A percentile compares a stretch with the other conserved stretches of the same genome.
phyloP scores from a whole-genome alignment of 768 basidiomycete genomes.

The Mrakia frigida region DNA sequence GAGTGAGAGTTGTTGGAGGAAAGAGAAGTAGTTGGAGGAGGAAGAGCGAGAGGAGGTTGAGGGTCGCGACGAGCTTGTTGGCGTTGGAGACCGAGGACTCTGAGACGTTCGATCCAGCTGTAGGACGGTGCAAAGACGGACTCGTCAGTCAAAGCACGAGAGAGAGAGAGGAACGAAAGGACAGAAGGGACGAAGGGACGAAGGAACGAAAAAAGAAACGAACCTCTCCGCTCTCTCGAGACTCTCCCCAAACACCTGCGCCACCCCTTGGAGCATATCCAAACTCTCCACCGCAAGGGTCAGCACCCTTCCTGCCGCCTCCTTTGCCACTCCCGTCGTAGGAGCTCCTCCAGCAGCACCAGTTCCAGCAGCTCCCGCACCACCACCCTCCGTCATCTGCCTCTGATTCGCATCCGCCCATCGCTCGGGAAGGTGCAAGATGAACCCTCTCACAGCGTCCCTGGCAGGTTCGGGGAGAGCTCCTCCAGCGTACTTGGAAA shows the following conservation, averaged over 20 bases:
- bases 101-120: conserved; percentile 78
- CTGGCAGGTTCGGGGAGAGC: conserved; percentile 64
- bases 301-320: conserved; percentile 73
- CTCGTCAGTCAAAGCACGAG: too few relatives aligned
- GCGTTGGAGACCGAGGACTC: conserved; percentile 69
- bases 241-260: conserved; percentile 79
- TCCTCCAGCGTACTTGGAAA: conserved; percentile 76
- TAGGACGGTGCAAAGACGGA: too few relatives aligned
- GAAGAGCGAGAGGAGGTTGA: neutral
- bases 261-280: conserved; percentile 86
- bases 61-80: conserved; percentile 7
- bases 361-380: neutral
- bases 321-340: conserved; percentile 53
- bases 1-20: neutral
- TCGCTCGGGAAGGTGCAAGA: conserved; percentile 71
- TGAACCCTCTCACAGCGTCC: conserved; percentile 59
- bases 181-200: neutral
- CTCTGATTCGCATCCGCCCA: conserved; percentile 60
- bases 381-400: conserved; percentile 61
- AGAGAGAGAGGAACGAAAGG: conserved; percentile 5
- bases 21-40: neutral
- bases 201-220: conserved; percentile 16
- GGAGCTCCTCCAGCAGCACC: conserved; percentile 5
- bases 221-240: conserved; percentile 80
- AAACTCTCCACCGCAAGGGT: conserved; percentile 83